Evolutionary conservation across 2,329 filamentous ascomycete species (phyloP), one percentile per base, ranked within the genome.

Genomic region (Botrytis medusae): DNA sequence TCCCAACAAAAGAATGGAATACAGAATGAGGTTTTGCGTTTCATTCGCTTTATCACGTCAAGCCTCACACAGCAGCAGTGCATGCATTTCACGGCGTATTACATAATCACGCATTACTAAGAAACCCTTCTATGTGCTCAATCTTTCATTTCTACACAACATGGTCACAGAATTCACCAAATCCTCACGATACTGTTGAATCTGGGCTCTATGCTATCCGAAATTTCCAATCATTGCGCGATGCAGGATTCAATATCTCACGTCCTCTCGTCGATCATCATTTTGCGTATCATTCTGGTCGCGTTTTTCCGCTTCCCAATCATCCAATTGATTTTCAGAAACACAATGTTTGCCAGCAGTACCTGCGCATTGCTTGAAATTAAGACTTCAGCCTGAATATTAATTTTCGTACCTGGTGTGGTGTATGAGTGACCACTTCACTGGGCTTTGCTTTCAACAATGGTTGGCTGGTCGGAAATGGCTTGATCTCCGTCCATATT

Each of bases 351-450:
- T 67, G 64, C 64, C 64, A 40, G 46, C 46, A 54, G 46, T 67
- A 67, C 64, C 64, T 67, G 64, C 46, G 16, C 64, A 68, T 25
- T 25, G 40, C 9, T 54, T 37, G 16, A 25, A 22, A 22, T 29
- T 25, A 40, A 4, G 25, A 68, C 7, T 68, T 68, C 65, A 71
- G 69, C 32, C 69, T 65, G 59, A 65, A 65, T 57, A 14, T 65
- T 44, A 18, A 34, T 44, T 65, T 54, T 57, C 32, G 69, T 71
- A 65, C 60, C 60, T 71, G 60, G 34, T 34, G 60, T 71, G 44
- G 60, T 71, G 59, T 51, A 20, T 54, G 22, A 65, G 57, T 62
- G 60, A 71, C 59, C 69, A 65, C 34, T 68, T 29, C 54, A 12
- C 44, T 64, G 59, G 69, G 59, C 60, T 71, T 42, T 16, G 25